Percentiles rank a stretch among this genome's conserved stretches.
phyloP scores from a whole-genome alignment of 768 basidiomycete genomes.

The Holtermanniella nyarrowii region DNA sequence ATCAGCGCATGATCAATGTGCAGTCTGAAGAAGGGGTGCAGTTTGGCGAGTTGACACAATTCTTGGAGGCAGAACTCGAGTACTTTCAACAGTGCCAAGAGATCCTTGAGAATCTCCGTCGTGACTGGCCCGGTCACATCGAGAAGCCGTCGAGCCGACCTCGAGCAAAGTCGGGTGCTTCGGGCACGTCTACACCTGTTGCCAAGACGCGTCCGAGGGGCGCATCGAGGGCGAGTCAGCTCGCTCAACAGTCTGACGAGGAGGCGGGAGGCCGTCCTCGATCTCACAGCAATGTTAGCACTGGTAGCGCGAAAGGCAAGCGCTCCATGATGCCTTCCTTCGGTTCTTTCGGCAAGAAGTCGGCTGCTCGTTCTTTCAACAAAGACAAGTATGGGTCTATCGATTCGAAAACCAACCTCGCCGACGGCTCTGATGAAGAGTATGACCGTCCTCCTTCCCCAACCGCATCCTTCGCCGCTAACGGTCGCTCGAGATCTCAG shows the following conservation, averaged over 20 bases:
- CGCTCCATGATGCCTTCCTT: slow-evolving; percentile 29
- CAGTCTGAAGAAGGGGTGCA: slow-evolving; percentile 69
- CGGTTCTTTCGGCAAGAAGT: slow-evolving; percentile 36
- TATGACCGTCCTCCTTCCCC: slow-evolving; percentile 5
- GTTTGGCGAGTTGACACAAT: slow-evolving; percentile 56
- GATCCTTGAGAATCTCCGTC: slow-evolving; percentile 59
- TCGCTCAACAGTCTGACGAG: slow-evolving; percentile 20
- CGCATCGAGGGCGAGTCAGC: slow-evolving; percentile 4
- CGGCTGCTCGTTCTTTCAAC: slow-evolving; percentile 5
- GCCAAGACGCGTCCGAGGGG: slow-evolving; percentile 1
- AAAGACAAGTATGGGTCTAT: slow-evolving; percentile 25
- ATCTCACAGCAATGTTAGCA: slow-evolving; percentile 34
- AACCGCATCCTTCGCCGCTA: slow-evolving; percentile 2
- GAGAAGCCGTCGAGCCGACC: slow-evolving; percentile 32
- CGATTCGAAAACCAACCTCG: slow-evolving; percentile 9
- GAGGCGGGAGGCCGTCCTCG: slow-evolving; percentile 30
- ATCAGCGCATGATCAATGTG: slow-evolving; percentile 64
- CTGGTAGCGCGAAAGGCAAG: slow-evolving; percentile 19
- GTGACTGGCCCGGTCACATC: slow-evolving; percentile 61
- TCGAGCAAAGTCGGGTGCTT: slow-evolving; percentile 31
- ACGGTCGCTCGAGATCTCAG: slow-evolving; percentile 17
- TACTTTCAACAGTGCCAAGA: slow-evolving; percentile 64
- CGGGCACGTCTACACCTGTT: slow-evolving; percentile 10
- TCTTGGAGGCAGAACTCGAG: slow-evolving; percentile 64
- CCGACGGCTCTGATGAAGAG: slow-evolving; percentile 27